Percentiles rank a stretch among this genome's conserved stretches.
phyloP scores from a whole-genome alignment of 208 protist species.

The Phytomonas francai region DNA sequence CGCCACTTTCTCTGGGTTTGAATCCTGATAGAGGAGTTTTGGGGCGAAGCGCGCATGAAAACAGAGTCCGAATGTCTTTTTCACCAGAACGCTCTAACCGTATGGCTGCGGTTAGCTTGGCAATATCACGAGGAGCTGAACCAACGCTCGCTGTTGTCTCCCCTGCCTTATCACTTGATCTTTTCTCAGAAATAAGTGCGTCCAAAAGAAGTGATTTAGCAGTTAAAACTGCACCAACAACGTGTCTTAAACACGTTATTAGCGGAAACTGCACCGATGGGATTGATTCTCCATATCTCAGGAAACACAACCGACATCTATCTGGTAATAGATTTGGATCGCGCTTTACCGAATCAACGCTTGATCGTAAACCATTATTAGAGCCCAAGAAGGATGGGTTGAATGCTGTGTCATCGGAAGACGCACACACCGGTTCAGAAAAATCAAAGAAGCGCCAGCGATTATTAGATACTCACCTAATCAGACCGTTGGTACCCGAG shows the following conservation, averaged over 20 bases:
- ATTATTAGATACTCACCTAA: not conserved
- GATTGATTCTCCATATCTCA: not conserved
- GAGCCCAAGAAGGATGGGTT: not conserved
- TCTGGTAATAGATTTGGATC: not conserved
- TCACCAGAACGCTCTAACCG: not conserved
- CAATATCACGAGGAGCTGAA: not conserved
- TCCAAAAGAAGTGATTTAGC: not conserved
- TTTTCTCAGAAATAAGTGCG: not conserved
- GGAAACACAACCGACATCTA: not conserved
- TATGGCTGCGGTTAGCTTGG: not conserved
- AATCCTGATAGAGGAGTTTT: not conserved
- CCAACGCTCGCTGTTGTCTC: not conserved
- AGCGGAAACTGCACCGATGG: not conserved
- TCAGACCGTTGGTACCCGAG: not conserved
- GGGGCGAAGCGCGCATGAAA: not conserved
- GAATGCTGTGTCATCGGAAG: not conserved
- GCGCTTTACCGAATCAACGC: not conserved
- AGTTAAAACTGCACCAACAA: not conserved
- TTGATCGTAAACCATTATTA: not conserved
- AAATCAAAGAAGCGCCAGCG: not conserved
- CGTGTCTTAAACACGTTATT: not conserved
- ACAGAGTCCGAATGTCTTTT: not conserved
- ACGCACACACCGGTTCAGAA: not conserved
- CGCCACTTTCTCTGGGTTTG: not conserved
- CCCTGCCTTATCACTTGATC: not conserved